These are phyloP conservation scores for Penicillium sp. DNA, from an alignment of 2,329 filamentous ascomycete genomes.

Conservation along the genomic window DNA sequence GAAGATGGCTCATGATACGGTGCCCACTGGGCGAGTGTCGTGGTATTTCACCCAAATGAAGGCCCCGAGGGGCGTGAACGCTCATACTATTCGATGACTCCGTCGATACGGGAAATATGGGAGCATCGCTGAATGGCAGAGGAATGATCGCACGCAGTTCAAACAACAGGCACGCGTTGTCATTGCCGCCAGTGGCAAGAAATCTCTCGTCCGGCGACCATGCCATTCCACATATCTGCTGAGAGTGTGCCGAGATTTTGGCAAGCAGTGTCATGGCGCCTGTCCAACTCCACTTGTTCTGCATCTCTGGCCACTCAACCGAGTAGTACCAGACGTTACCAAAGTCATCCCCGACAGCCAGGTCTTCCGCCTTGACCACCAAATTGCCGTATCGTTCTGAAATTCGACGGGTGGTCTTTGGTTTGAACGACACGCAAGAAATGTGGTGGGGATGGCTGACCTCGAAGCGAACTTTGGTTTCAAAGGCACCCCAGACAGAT, in stretches of 20 bases:
- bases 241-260: constrained; percentile 74
- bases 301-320: constrained; percentile 72
- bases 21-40: constrained; percentile 26
- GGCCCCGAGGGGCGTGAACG: constrained; percentile 25
- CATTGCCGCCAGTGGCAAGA: constrained; percentile 89
- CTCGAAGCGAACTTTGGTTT: constrained; percentile 69
- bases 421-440: constrained; percentile 80
- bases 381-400: constrained; percentile 53
- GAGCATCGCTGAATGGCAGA: constrained; percentile 10
- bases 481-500: constrained; percentile 72
- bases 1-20: constrained; percentile 25
- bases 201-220: constrained; percentile 76
- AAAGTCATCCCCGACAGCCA: constrained; percentile 81
- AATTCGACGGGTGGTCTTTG: constrained; percentile 54
- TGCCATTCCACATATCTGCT: constrained; percentile 90
- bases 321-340: constrained; percentile 87
- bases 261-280: constrained; percentile 77
- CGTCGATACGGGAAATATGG: constrained; percentile 9
- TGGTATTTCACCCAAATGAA: constrained; percentile 20
- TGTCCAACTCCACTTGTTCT: constrained; percentile 68
- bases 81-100: constrained; percentile 12
- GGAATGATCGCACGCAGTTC: constrained; percentile 61
- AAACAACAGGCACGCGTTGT: constrained; percentile 85
- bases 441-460: constrained; percentile 71
- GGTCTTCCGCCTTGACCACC: constrained; percentile 71